phyloP scores from a whole-genome alignment of 306 rosid genomes.

The Rosa chinensis region DNA sequence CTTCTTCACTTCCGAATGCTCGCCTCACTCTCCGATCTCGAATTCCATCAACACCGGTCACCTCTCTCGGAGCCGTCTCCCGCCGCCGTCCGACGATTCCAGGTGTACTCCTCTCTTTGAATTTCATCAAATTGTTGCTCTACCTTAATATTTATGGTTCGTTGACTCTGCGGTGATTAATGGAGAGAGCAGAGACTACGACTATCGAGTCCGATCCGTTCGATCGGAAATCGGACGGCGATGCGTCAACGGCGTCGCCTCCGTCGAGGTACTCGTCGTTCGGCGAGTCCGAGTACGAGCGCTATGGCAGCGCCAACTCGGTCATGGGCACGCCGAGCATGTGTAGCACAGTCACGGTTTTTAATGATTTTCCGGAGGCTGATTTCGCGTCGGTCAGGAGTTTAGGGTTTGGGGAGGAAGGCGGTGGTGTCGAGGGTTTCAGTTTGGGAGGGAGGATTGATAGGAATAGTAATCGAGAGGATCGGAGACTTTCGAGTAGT shows the following conservation, averaged over 20 bases:
- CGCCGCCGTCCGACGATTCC: slow-evolving; percentile 12
- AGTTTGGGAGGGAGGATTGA: slow-evolving; percentile 46
- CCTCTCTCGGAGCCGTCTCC: slow-evolving; percentile 10
- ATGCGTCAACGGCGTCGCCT: slow-evolving; percentile 23
- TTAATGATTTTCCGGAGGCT: slow-evolving; percentile 55
- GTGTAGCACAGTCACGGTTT: slow-evolving; percentile 67
- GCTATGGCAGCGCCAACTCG: slow-evolving; percentile 89
- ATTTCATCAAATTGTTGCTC: not conserved
- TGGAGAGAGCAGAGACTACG: slow-evolving; percentile 33
- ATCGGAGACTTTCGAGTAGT: slow-evolving; percentile 28
- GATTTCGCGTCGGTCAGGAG: slow-evolving; percentile 49
- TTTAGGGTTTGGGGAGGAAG: slow-evolving; percentile 41
- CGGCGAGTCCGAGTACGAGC: slow-evolving; percentile 84
- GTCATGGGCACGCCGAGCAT: slow-evolving; percentile 75
- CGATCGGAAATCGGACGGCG: slow-evolving; percentile 35
- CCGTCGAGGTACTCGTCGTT: slow-evolving; percentile 70
- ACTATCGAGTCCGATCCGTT: slow-evolving; percentile 34
- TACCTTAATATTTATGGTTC: slow-evolving; percentile 6
- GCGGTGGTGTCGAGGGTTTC: slow-evolving; percentile 52
- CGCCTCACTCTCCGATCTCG: slow-evolving; percentile 10
- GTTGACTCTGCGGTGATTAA: slow-evolving; percentile 36
- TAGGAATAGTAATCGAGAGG: slow-evolving; percentile 21
- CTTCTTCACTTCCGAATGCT: not conserved
- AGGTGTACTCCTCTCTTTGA: slow-evolving; percentile 23
- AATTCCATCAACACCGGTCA: not conserved